Evolutionary conservation across 768 basidiomycete species (phyloP).

Genomic region (Psilocybe azurescens): DNA sequence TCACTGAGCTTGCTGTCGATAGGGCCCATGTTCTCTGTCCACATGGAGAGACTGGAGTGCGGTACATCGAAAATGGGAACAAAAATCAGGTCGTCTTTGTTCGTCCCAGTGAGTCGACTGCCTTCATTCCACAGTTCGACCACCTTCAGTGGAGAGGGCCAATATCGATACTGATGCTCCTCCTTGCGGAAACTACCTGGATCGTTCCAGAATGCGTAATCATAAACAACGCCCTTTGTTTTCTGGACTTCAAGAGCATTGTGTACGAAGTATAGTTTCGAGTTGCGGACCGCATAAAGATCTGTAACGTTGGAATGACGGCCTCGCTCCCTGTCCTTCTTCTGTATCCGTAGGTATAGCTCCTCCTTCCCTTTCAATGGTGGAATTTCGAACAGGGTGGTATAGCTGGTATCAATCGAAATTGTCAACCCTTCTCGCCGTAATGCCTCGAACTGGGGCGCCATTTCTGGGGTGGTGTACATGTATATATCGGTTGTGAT

Average conservation of each 20-base stretch:
- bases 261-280: conserved; percentile 57
- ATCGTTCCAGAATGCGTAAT: conserved; percentile 64
- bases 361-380: conserved; percentile 41
- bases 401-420: conserved; percentile 51
- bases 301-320: conserved; percentile 43
- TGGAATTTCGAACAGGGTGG: conserved; percentile 52
- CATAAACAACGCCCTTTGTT: conserved; percentile 37
- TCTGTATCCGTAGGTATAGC: conserved; percentile 46
- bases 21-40: conserved; percentile 54
- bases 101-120: conserved; percentile 28
- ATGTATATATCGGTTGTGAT: conserved; percentile 60
- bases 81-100: conserved; percentile 51
- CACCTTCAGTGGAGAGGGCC: conserved; percentile 52
- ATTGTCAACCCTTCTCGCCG: conserved; percentile 38
- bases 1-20: conserved; percentile 55
- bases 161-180: conserved; percentile 45
- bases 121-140: conserved; percentile 46
- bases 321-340: conserved; percentile 46
- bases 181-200: conserved; percentile 52
- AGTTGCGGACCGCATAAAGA: conserved; percentile 58
- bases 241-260: conserved; percentile 38
- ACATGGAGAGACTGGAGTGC: conserved; percentile 32
- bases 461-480: conserved; percentile 51
- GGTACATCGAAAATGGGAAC: conserved; percentile 50
- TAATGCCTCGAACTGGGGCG: conserved; percentile 33